Conservation (phyloP, 345 rosid species). For the Corchorus olitorius region DNA sequence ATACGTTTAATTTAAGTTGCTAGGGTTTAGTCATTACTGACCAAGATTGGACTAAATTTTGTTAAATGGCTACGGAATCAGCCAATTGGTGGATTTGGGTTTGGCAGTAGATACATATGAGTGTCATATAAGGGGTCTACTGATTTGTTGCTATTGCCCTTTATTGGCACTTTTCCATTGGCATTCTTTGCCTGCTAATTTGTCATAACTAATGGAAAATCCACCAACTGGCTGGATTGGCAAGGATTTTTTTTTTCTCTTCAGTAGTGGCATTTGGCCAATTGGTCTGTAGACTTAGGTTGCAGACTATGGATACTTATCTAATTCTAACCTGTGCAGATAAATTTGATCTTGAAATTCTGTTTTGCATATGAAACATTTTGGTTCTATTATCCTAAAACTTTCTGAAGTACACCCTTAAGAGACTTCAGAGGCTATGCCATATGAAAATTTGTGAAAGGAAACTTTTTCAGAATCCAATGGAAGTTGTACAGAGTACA, state of each 20-base stretch:
- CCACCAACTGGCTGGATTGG: too few relatives aligned
- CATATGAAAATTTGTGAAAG: too few relatives aligned
- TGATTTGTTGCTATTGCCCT: not conserved
- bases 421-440: too few relatives aligned
- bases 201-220: not conserved
- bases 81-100: conserved; percentile 1
- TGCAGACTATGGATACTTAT: too few relatives aligned
- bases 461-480: not conserved
- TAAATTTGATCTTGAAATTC: too few relatives aligned
- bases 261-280: too few relatives aligned
- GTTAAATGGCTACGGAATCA: not conserved
- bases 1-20: not conserved
- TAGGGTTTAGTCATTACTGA: not conserved
- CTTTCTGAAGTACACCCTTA: too few relatives aligned
- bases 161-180: not conserved
- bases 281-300: too few relatives aligned
- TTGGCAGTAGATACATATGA: not conserved
- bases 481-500: not conserved
- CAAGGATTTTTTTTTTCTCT: too few relatives aligned
- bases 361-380: too few relatives aligned
- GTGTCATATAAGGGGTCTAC: not conserved
- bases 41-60: not conserved
- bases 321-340: too few relatives aligned
- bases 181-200: not conserved
- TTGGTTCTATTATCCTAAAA: too few relatives aligned